These are phyloP conservation scores for Fusarium redolens DNA, from an alignment of 2,329 filamentous ascomycete genomes.

Conservation along the genomic window DNA sequence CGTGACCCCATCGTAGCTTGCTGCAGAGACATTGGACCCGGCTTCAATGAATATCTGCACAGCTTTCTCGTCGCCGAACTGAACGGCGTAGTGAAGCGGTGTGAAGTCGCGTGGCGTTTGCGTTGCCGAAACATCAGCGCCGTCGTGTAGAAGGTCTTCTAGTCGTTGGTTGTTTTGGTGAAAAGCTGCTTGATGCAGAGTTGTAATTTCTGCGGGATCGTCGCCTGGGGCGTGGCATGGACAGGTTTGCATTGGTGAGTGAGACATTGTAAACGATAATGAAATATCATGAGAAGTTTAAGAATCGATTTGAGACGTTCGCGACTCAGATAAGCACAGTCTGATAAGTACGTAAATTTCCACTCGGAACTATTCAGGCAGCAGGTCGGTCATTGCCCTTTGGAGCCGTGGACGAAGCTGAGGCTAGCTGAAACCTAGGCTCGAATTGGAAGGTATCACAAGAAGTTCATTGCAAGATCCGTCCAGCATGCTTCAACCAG, in stretches of 20 bases:
- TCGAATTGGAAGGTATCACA: not conserved
- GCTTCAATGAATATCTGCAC: not conserved
- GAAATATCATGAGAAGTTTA: no score
- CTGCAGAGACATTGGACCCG: not conserved
- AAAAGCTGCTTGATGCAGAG: not conserved
- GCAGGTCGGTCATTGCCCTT: not conserved
- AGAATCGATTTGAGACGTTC: no score
- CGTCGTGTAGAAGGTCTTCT: not conserved
- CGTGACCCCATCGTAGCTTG: not conserved
- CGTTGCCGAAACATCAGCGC: not conserved
- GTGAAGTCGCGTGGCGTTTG: not conserved
- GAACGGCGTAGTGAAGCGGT: not conserved
- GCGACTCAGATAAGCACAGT: no score
- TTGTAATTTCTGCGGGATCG: not conserved
- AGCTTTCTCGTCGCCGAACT: not conserved
- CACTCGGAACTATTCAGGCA: not conserved
- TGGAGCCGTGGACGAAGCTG: not conserved
- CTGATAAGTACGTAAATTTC: not conserved
- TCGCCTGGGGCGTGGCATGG: not conserved
- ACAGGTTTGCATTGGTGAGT: rapidly evolving
- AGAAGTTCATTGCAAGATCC: rapidly evolving
- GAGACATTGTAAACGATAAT: not conserved
- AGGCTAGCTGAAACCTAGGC: not conserved
- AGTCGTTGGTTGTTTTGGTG: not conserved
- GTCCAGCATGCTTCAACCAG: not conserved